phyloP scores from a whole-genome alignment of 768 basidiomycete species.

The Crepidotus variabilis region DNA sequence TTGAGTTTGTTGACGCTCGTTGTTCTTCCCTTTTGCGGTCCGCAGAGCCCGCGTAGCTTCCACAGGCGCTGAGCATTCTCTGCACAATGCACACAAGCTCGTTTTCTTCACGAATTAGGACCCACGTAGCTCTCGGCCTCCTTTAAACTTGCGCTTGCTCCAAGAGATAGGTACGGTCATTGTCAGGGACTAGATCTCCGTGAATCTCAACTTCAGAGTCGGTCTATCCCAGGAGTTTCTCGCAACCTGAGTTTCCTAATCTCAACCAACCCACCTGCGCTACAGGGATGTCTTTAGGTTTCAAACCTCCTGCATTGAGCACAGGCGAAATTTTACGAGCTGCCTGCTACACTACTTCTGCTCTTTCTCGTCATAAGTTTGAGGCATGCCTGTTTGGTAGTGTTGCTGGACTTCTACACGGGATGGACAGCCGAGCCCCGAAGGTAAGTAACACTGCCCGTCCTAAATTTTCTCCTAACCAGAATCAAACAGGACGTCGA shows the following conservation, averaged over 20 bases:
- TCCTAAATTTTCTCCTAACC: background rate
- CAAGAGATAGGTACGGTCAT: no score
- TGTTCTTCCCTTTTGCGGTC: background rate
- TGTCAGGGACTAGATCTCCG: no score
- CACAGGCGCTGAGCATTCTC: no score
- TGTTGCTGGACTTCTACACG: background rate
- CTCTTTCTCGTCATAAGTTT: background rate
- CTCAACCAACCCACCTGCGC: background rate
- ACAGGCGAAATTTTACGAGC: background rate
- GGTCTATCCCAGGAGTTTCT: no score
- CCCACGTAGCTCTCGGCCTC: no score
- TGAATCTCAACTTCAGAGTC: no score
- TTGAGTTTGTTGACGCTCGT: conserved; percentile 4
- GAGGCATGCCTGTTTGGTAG: conserved; percentile 2
- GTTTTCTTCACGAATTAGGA: no score
- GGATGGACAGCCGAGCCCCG: conserved; percentile 2
- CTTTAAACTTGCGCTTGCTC: no score
- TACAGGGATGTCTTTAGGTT: background rate
- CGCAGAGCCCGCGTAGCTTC: no score
- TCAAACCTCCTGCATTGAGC: background rate
- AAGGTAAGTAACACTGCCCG: background rate
- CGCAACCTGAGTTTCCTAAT: background rate
- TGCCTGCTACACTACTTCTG: background rate
- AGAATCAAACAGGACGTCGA: conserved; percentile 2
- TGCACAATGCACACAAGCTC: no score